Conservation (phyloP, 768 basidiomycete species). For the Auricularia heimuer region DNA sequence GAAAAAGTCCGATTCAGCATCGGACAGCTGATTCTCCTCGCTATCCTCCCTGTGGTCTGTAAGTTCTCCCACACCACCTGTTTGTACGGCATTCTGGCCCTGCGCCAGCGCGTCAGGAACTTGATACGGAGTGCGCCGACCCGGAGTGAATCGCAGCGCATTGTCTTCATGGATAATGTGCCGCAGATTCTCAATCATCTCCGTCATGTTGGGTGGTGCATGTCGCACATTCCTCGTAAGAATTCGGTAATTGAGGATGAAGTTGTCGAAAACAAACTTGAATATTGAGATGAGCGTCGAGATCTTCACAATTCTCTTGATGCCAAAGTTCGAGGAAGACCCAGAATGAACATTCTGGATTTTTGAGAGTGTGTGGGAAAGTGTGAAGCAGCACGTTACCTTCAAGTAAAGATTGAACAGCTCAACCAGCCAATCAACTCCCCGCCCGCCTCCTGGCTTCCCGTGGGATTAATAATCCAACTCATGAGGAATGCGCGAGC, state of each 20-base stretch:
- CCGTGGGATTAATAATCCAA: background rate
- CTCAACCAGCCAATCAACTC: background rate
- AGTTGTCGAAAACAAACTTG: background rate
- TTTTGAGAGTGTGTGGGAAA: too few species aligned
- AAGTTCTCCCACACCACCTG: background rate
- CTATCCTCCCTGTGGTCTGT: background rate
- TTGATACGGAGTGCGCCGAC: background rate
- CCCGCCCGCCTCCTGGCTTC: background rate
- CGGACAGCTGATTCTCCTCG: background rate
- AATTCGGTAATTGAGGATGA: conserved; percentile 17
- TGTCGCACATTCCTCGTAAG: conserved; percentile 19
- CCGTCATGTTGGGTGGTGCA: conserved; percentile 19
- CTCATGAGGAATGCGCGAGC: background rate
- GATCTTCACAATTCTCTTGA: conserved; percentile 12
- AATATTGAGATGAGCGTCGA: conserved; percentile 12
- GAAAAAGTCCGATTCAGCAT: too few species aligned
- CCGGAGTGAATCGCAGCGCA: background rate
- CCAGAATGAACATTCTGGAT: background rate
- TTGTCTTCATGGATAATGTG: conserved; percentile 6
- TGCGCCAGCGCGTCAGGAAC: background rate
- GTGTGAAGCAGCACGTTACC: background rate
- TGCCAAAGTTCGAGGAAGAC: conserved; percentile 4
- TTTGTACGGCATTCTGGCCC: background rate
- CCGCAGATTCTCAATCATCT: conserved; percentile 15
- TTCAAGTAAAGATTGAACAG: background rate